These are phyloP conservation scores for Penicillium fimorum DNA, from an alignment of 495 filamentous ascomycete genomes.

Conservation along the genomic window DNA sequence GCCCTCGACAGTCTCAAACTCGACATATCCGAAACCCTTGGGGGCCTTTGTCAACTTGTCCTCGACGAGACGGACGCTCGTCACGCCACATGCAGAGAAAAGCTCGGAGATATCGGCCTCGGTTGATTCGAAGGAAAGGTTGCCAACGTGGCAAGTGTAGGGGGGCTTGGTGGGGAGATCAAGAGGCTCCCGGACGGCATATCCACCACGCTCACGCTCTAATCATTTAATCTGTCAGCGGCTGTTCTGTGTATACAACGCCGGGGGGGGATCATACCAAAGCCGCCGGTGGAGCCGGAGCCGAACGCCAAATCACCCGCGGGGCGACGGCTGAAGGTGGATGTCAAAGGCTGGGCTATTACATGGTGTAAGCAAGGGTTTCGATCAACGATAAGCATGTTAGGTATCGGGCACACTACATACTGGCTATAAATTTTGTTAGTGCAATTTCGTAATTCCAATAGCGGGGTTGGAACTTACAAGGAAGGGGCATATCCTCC, in stretches of 20 bases:
- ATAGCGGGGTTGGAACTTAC: conserved; percentile 50
- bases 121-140: conserved; percentile 91
- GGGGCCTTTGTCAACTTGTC: conserved; percentile 87
- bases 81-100: conserved; percentile 78
- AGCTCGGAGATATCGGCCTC: conserved; percentile 77
- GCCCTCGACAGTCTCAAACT: conserved; percentile 84
- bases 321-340: conserved; percentile 46
- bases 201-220: conserved; percentile 54
- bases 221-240: conserved; percentile 21
- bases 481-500: conserved; percentile 73
- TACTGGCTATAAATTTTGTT: conserved; percentile 40
- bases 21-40: conserved; percentile 97
- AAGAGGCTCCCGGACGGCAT: conserved; percentile 72
- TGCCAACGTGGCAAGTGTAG: conserved; percentile 93
- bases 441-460: conserved; percentile 13
- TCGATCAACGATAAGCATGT: conserved; percentile 4
- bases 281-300: conserved; percentile 35
- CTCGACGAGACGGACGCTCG: conserved; percentile 91
- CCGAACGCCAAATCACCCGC: conserved; percentile 48
- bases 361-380: conserved; percentile 11
- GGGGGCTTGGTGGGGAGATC: conserved; percentile 88
- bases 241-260: neutral
- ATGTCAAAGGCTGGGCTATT: conserved; percentile 36
- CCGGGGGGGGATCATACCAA: conserved; percentile 10
- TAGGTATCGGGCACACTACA: conserved; percentile 18